These are phyloP conservation scores for Hansenula sp. DNA, from an alignment of 1,139 yeast genomes.

Conservation along the genomic window DNA sequence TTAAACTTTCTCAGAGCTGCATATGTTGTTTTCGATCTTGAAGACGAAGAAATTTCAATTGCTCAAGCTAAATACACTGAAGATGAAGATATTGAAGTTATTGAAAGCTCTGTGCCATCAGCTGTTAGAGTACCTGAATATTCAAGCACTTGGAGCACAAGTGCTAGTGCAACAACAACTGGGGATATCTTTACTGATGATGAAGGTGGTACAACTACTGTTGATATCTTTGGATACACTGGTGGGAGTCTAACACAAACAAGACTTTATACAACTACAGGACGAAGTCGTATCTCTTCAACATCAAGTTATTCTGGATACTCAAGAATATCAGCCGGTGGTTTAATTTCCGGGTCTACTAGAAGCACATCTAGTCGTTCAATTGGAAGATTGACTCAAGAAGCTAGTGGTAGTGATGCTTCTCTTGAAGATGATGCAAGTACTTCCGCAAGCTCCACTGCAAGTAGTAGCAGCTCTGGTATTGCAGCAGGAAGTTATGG, in stretches of 20 bases:
- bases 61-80: slow-evolving; percentile 47
- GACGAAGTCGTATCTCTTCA: not conserved
- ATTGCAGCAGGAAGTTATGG: no score
- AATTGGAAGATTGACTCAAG: not conserved
- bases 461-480: no score
- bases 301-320: not conserved
- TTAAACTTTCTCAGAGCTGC: slow-evolving; percentile 67
- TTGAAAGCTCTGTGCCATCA: slow-evolving; percentile 37
- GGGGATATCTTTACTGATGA: slow-evolving; percentile 5
- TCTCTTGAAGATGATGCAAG: no score
- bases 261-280: no score
- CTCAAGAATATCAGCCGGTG: not conserved
- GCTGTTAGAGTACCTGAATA: slow-evolving; percentile 36
- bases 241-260: not conserved
- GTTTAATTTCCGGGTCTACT: no score
- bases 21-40: slow-evolving; percentile 72
- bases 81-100: slow-evolving; percentile 28
- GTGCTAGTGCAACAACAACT: slow-evolving; percentile 8
- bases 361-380: no score
- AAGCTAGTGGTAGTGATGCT: not conserved
- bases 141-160: slow-evolving; percentile 30
- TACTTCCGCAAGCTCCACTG: no score
- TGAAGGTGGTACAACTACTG: slow-evolving; percentile 6
- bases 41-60: slow-evolving; percentile 53
- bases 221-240: not conserved